Conservation (phyloP, 2,329 filamentous ascomycete genomes). For the Penicillium brasilianum region DNA sequence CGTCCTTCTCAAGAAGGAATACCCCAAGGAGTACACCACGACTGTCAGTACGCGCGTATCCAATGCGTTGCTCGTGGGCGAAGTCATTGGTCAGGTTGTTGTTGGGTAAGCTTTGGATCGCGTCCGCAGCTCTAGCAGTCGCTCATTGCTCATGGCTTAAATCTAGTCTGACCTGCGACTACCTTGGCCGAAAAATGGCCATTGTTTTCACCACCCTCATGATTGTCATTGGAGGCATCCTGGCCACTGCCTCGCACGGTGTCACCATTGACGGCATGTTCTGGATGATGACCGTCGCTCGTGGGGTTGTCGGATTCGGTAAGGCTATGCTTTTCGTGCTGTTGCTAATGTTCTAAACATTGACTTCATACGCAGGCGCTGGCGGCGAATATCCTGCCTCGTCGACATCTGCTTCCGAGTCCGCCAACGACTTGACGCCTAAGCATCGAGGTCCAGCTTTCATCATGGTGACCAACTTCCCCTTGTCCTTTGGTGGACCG, state of each 20-base stretch:
- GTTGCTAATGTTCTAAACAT: background rate
- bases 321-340: background rate
- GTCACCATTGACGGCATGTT: slow-evolving; percentile 56
- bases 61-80: slow-evolving; percentile 36
- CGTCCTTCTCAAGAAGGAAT: slow-evolving; percentile 35
- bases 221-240: slow-evolving; percentile 53
- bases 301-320: slow-evolving; percentile 56
- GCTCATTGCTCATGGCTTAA: background rate
- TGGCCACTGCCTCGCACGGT: slow-evolving; percentile 54
- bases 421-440: slow-evolving; percentile 53
- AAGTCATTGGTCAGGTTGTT: slow-evolving; percentile 35
- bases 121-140: background rate
- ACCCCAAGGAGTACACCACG: slow-evolving; percentile 33
- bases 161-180: slow-evolving; percentile 49
- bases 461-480: slow-evolving; percentile 55
- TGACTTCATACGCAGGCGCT: slow-evolving; percentile 30
- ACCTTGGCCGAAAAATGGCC: slow-evolving; percentile 53
- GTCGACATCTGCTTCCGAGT: slow-evolving; percentile 54
- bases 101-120: slow-evolving; percentile 26
- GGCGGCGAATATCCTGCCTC: slow-evolving; percentile 57
- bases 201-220: slow-evolving; percentile 54
- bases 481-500: slow-evolving; percentile 47
- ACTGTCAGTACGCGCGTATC: slow-evolving; percentile 37
- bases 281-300: slow-evolving; percentile 58
- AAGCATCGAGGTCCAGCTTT: slow-evolving; percentile 50